Evolutionary conservation across 2,329 filamentous ascomycete species (phyloP).

Genomic region (Colletotrichum camelliae): DNA sequence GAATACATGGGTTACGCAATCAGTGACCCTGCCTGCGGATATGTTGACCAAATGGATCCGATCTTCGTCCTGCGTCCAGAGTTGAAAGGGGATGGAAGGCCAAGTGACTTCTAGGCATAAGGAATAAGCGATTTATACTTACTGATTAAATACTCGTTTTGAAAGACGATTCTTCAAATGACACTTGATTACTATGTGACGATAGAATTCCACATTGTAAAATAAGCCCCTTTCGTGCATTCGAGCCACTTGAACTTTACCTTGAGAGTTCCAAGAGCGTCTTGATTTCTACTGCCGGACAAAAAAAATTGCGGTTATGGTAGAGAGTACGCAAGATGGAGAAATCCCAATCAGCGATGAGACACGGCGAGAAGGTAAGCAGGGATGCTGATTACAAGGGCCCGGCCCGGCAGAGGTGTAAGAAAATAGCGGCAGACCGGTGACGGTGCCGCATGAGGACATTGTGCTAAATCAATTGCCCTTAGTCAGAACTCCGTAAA

Average conservation of each 20-base stretch:
- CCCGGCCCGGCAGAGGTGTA: not conserved
- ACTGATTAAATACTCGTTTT: not conserved
- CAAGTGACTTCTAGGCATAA: not conserved
- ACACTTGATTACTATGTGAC: too few species aligned
- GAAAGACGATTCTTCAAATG: not conserved
- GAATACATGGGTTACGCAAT: conserved; percentile 10
- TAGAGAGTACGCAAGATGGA: not conserved
- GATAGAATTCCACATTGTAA: too few species aligned
- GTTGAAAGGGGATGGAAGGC: conserved; percentile 1
- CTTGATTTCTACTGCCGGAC: not conserved
- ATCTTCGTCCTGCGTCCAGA: conserved; percentile 7
- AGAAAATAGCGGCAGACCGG: not conserved
- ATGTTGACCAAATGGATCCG: conserved; percentile 7
- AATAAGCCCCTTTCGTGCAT: not conserved
- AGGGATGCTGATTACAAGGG: not conserved
- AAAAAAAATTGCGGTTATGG: not conserved
- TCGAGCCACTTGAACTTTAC: not conserved
- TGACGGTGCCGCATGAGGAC: not conserved
- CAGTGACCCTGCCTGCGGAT: conserved; percentile 14
- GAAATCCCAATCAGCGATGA: not conserved
- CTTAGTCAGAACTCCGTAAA: not conserved
- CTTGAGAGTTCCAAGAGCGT: not conserved
- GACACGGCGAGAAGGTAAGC: not conserved
- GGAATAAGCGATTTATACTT: too few species aligned
- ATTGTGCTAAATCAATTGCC: not conserved